Evolutionary conservation across 495 filamentous ascomycete genomes (phyloP).

Genomic region (Podospora bellae-mahoneyi): DNA sequence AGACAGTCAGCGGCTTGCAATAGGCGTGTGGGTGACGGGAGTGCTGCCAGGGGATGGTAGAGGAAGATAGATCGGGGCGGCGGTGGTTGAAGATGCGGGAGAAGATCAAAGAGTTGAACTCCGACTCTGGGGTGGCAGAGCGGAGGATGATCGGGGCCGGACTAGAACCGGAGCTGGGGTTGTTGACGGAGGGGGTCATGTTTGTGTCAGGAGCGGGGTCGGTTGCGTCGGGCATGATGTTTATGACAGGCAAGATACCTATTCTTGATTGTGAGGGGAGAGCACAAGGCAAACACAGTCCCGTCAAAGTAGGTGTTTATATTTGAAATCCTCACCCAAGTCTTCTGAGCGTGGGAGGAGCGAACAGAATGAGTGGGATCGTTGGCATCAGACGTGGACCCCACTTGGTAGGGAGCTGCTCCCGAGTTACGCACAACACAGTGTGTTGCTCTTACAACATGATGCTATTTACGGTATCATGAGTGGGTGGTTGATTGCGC

Average conservation of each 20-base stretch:
- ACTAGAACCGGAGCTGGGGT: background rate
- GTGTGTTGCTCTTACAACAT: background rate
- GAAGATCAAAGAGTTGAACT: background rate
- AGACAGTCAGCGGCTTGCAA: constrained; percentile 37
- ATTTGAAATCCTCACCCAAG: background rate
- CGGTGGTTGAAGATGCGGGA: background rate
- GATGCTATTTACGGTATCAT: background rate
- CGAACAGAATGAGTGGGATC: background rate
- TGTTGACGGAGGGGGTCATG: background rate
- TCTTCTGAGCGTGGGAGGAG: background rate
- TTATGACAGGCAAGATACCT: too few species aligned
- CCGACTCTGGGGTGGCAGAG: background rate
- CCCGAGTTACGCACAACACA: background rate
- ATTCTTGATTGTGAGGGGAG: too few species aligned
- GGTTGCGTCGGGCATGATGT: background rate
- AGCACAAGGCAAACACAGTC: background rate
- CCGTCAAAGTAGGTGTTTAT: background rate
- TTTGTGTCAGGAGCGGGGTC: background rate
- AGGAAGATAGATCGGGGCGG: background rate
- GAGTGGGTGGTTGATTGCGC: background rate
- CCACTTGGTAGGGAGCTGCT: background rate
- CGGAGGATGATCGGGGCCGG: background rate
- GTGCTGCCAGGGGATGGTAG: background rate
- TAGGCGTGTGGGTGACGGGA: constrained; percentile 41
- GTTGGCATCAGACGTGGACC: background rate